A percentile compares a stretch with the other conserved stretches of the same genome.
phyloP scores from a whole-genome alignment of 208 protist genomes.

The Acanthamoeba lenticulata region DNA sequence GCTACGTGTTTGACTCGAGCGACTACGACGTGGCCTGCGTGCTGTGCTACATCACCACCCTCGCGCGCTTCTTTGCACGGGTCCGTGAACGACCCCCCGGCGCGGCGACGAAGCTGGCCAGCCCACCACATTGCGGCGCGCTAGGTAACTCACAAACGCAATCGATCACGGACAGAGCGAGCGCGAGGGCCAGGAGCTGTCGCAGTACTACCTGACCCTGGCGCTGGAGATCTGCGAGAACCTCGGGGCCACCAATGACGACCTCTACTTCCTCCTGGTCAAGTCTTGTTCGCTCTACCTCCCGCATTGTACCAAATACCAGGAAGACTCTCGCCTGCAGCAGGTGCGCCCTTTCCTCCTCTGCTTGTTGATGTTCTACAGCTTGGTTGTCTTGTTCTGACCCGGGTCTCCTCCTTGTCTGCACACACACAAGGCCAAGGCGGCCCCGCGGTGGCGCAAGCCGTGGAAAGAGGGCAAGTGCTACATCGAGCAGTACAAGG shows the following conservation, averaged over 20 bases:
- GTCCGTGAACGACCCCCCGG: too few species aligned
- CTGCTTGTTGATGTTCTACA: too few species aligned
- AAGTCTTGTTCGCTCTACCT: not conserved
- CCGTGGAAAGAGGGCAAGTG: not conserved
- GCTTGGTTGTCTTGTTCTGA: not conserved
- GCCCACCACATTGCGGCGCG: too few species aligned
- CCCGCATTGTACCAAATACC: not conserved
- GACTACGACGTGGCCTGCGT: constrained; percentile 28
- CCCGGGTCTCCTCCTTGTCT: not conserved
- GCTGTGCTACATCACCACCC: not conserved
- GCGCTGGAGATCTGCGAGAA: not conserved
- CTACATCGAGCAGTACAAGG: not conserved
- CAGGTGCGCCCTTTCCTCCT: not conserved
- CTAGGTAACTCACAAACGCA: too few species aligned
- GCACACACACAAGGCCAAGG: not conserved
- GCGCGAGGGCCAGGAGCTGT: not conserved
- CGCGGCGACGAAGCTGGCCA: too few species aligned
- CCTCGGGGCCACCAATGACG: not conserved
- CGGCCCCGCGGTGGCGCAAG: not conserved
- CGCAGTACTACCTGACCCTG: constrained; percentile 25
- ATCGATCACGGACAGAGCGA: not conserved
- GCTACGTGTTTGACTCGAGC: constrained; percentile 4
- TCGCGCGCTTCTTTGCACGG: not conserved
- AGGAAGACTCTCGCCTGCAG: not conserved
- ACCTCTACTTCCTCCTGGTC: not conserved